Percentiles rank a stretch among this genome's conserved stretches.
Evolutionary conservation across 768 basidiomycete species (phyloP).

Genomic region (Ramaria rubella): DNA sequence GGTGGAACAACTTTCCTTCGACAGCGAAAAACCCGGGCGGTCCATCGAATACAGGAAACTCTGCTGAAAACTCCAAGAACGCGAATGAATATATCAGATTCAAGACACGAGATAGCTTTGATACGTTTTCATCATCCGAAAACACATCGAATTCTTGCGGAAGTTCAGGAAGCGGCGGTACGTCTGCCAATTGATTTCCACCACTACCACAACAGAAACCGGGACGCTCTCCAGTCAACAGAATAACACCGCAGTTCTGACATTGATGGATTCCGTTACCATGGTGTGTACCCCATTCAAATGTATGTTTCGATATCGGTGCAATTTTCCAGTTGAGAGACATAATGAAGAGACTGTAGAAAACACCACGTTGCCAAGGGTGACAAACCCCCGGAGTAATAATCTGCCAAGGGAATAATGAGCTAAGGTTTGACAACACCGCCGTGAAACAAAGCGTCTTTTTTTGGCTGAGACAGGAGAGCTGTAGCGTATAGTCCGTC

Average conservation of each 20-base stretch:
- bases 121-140: constrained; percentile 22
- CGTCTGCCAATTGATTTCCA: constrained; percentile 16
- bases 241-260: constrained; percentile 15
- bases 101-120: constrained; percentile 20
- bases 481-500: too few relatives aligned
- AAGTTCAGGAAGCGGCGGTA: constrained; percentile 18
- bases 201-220: constrained; percentile 30
- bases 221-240: constrained; percentile 26
- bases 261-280: background rate
- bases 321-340: too few relatives aligned
- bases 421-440: too few relatives aligned
- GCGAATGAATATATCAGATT: constrained; percentile 30
- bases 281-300: background rate
- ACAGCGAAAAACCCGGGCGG: constrained; percentile 20
- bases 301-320: background rate
- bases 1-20: constrained; percentile 29
- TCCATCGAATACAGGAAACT: constrained; percentile 19
- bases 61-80: constrained; percentile 21
- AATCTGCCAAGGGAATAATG: too few relatives aligned
- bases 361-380: too few relatives aligned
- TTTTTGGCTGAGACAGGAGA: too few relatives aligned
- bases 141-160: constrained; percentile 23
- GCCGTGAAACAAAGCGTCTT: too few relatives aligned
- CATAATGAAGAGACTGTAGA: too few relatives aligned
- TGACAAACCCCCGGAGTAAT: too few relatives aligned